A percentile compares a stretch with the other conserved stretches of the same genome.
phyloP scores from a whole-genome alignment of 331 rosid species.

The Stylosanthes scabra region DNA sequence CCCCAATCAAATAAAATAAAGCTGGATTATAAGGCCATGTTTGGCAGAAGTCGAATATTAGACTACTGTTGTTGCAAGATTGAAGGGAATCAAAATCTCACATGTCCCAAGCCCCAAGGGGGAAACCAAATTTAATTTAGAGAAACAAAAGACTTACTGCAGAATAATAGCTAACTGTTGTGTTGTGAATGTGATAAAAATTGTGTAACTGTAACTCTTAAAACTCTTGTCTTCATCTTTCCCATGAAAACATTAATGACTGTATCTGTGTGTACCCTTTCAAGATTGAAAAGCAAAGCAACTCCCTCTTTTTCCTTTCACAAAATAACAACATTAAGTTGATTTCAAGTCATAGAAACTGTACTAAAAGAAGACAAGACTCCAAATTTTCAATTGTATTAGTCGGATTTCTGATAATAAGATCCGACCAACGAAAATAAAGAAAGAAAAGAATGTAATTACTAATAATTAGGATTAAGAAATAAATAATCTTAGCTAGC shows the following conservation, averaged over 20 bases:
- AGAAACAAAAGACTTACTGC: conserved; percentile 5
- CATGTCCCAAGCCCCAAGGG: not conserved
- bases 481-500: conserved; percentile 8
- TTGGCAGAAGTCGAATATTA: conserved; percentile 14
- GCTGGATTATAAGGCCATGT: no score
- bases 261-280: conserved; percentile 36
- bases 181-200: conserved; percentile 24
- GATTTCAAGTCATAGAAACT: no score
- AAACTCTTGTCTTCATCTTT: conserved; percentile 18
- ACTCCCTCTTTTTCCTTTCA: not conserved
- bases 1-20: conserved; percentile 23
- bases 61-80: conserved; percentile 1
- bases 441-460: not conserved
- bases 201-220: conserved; percentile 16
- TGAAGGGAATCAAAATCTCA: conserved; percentile 18
- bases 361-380: no score
- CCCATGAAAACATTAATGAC: conserved; percentile 25
- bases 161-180: conserved; percentile 17
- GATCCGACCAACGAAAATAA: not conserved
- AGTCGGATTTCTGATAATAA: not conserved
- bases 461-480: no score
- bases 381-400: no score
- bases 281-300: conserved; percentile 33
- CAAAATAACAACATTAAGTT: no score
- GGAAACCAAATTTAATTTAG: not conserved